A percentile compares a stretch with the other conserved stretches of the same genome.
Conservation (phyloP, 352 stramenopile species). For the Pythium folliculosum region DNA sequence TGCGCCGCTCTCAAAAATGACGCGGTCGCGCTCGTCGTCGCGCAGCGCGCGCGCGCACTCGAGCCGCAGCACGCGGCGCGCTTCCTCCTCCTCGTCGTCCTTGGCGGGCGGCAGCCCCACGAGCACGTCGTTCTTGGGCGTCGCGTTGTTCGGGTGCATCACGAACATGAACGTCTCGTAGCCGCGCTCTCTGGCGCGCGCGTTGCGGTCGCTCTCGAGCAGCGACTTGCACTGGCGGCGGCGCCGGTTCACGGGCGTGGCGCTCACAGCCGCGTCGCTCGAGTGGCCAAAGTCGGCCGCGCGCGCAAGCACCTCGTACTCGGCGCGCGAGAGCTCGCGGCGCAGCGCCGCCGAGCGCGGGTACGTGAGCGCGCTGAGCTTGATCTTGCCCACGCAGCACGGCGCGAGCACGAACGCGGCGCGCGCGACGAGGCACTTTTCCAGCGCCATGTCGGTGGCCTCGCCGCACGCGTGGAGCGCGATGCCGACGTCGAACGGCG, state of each 20-base stretch:
- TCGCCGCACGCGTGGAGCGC: conserved; percentile 81
- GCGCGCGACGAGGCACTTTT: conserved; percentile 60
- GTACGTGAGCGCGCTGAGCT: conserved; percentile 60
- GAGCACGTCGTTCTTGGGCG: conserved; percentile 84
- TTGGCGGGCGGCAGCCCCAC: conserved; percentile 50
- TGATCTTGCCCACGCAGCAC: conserved; percentile 84
- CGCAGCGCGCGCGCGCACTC: conserved; percentile 13
- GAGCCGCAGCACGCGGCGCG: conserved; percentile 8
- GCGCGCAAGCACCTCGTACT: conserved; percentile 80
- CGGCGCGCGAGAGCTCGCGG: conserved; percentile 45
- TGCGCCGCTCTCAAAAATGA: conserved; percentile 9
- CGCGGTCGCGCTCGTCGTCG: conserved; percentile 10
- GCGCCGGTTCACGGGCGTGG: conserved; percentile 48
- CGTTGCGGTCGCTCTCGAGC: conserved; percentile 79
- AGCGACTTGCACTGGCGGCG: conserved; percentile 80
- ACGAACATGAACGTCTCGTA: conserved; percentile 79
- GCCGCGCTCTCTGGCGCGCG: conserved; percentile 47
- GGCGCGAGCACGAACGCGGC: conserved; percentile 78
- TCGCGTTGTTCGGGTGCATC: conserved; percentile 70
- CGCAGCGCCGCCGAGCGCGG: conserved; percentile 54
- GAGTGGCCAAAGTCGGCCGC: conserved; percentile 77
- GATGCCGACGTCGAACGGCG: conserved; percentile 76
- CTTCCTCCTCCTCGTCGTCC: neutral
- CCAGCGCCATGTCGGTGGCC: conserved; percentile 80
- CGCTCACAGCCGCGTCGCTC: conserved; percentile 36